Percentiles rank a stretch among this genome's conserved stretches.
Conservation (phyloP, 768 basidiomycete species). For the Trichaptum fuscoviolaceum region DNA sequence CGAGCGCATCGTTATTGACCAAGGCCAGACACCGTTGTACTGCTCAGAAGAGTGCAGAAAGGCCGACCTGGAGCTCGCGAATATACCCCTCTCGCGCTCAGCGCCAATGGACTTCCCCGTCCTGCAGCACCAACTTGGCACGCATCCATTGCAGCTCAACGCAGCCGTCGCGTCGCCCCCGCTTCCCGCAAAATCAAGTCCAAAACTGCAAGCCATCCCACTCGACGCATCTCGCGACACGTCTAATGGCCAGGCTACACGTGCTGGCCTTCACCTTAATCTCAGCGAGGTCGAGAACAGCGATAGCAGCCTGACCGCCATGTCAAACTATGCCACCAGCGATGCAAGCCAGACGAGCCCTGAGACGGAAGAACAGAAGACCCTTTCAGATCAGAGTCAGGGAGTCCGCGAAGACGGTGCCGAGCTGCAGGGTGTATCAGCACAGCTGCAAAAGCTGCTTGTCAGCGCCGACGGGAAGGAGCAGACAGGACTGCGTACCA, state of each 20-base stretch:
- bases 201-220: slow-evolving; percentile 31
- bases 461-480: neutral
- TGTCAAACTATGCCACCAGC: neutral
- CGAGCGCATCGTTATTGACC: slow-evolving; percentile 70
- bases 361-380: neutral
- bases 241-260: neutral
- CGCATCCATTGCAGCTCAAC: slow-evolving; percentile 41
- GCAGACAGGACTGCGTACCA: neutral
- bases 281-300: neutral
- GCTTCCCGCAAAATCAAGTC: slow-evolving; percentile 19
- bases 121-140: slow-evolving; percentile 27
- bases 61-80: slow-evolving; percentile 48
- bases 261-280: neutral
- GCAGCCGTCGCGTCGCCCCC: slow-evolving; percentile 39
- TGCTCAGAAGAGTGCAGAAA: slow-evolving; percentile 67
- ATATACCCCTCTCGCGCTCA: slow-evolving; percentile 5
- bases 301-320: neutral
- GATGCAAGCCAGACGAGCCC: neutral
- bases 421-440: neutral
- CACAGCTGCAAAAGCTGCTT: neutral
- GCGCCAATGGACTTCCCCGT: slow-evolving; percentile 9
- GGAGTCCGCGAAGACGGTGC: neutral
- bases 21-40: slow-evolving; percentile 72
- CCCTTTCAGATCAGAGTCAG: neutral
- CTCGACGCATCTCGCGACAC: slow-evolving; percentile 26